Evolutionary conservation across 2,329 filamentous ascomycete genomes (phyloP).

Genomic region (Exophiala lecanii-corni): DNA sequence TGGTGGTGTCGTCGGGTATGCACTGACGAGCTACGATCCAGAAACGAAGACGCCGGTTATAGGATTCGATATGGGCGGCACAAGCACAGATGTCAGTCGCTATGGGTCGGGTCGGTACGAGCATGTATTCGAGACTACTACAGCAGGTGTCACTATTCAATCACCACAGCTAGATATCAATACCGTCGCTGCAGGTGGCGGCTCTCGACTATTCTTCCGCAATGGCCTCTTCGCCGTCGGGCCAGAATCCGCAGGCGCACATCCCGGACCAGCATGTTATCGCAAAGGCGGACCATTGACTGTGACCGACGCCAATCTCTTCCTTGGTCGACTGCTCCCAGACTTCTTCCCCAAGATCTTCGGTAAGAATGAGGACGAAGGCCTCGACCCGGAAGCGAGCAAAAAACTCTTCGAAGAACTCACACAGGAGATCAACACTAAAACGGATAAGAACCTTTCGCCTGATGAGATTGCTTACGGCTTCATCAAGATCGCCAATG

Average conservation of each 20-base stretch:
- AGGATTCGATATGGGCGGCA: constrained; percentile 94
- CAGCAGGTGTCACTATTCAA: constrained; percentile 89
- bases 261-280: constrained; percentile 88
- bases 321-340: constrained; percentile 76
- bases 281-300: constrained; percentile 85
- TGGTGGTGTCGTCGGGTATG: constrained; percentile 91
- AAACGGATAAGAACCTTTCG: constrained; percentile 60
- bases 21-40: constrained; percentile 82
- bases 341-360: constrained; percentile 98
- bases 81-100: constrained; percentile 83
- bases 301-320: constrained; percentile 88
- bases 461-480: constrained; percentile 84
- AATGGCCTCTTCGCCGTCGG: constrained; percentile 91
- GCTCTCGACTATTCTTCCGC: constrained; percentile 67
- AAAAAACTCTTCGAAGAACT: constrained; percentile 70
- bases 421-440: constrained; percentile 70
- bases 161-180: constrained; percentile 92
- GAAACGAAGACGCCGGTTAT: constrained; percentile 80
- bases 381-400: constrained; percentile 71
- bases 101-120: constrained; percentile 84
- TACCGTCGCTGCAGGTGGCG: constrained; percentile 83
- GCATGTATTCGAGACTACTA: constrained; percentile 91
- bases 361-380: constrained; percentile 80
- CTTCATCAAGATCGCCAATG: constrained; percentile 88
- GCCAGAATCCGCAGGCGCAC: constrained; percentile 84